A percentile compares a stretch with the other conserved stretches of the same genome.
These are phyloP conservation scores for Debaryomyces fabryi DNA, from an alignment of 1,139 yeast genomes.

Conservation along the genomic window DNA sequence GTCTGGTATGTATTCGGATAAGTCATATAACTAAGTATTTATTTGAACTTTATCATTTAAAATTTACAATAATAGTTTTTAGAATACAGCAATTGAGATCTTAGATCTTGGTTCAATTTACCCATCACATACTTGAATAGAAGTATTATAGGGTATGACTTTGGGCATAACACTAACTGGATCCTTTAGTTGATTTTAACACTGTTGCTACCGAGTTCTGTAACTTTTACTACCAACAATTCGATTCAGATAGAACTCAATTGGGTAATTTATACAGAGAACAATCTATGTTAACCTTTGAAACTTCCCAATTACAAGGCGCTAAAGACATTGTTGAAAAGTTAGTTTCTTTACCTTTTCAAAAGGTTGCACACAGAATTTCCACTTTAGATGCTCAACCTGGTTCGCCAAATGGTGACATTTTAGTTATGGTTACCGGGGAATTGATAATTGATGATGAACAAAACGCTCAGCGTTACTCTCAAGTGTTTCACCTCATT, in stretches of 20 bases:
- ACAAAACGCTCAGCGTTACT: slow-evolving; percentile 91
- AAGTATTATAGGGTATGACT: not conserved
- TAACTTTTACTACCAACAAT: slow-evolving; percentile 92
- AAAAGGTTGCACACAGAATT: slow-evolving; percentile 88
- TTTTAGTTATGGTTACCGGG: slow-evolving; percentile 97
- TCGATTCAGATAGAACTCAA: slow-evolving; percentile 89
- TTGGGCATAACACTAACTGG: not conserved
- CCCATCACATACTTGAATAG: not conserved
- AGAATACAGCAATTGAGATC: not conserved
- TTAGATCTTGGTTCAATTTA: not conserved
- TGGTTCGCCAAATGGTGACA: slow-evolving; percentile 91
- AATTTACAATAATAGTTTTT: not conserved
- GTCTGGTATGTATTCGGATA: slow-evolving; percentile 17
- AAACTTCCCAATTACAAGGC: slow-evolving; percentile 93
- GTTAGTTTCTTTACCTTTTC: slow-evolving; percentile 83
- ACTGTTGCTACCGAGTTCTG: slow-evolving; percentile 82
- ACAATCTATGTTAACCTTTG: slow-evolving; percentile 96
- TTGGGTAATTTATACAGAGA: slow-evolving; percentile 95
- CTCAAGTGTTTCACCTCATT: slow-evolving; percentile 95
- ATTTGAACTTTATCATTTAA: not conserved
- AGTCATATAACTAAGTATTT: slow-evolving; percentile 15
- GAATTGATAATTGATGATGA: slow-evolving; percentile 92
- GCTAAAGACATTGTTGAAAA: slow-evolving; percentile 91
- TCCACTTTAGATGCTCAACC: slow-evolving; percentile 98
- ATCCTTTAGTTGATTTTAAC: slow-evolving; percentile 61